phyloP scores from a whole-genome alignment of 352 stramenopile genomes.

The Phytopythium oedochilum region DNA sequence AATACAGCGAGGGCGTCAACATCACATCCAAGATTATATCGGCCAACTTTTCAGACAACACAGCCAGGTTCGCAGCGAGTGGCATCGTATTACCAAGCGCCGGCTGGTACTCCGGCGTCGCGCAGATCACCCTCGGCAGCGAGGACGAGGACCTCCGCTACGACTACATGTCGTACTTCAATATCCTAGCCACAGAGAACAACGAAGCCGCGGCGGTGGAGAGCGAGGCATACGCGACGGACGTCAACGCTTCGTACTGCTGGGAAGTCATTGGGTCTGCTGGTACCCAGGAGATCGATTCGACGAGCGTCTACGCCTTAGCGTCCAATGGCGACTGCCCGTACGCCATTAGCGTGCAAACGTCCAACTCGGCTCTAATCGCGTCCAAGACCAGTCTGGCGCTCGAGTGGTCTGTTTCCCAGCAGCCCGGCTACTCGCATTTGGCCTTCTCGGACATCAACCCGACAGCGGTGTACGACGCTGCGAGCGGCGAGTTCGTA shows the following conservation, averaged over 20 bases:
- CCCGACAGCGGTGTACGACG: conserved; percentile 31
- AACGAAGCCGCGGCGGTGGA: conserved; percentile 17
- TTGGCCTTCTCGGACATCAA: conserved; percentile 19
- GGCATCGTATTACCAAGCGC: conserved; percentile 22
- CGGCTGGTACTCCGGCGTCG: conserved; percentile 34
- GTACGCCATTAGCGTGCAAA: conserved; percentile 30
- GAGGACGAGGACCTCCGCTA: conserved; percentile 23
- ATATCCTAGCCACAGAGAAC: conserved; percentile 30
- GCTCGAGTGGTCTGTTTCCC: conserved; percentile 27
- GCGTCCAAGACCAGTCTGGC: conserved; percentile 6
- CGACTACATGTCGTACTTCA: conserved; percentile 52
- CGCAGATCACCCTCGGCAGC: conserved; percentile 38
- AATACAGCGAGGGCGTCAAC: conserved; percentile 29
- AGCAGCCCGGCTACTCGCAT: conserved; percentile 13
- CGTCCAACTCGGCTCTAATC: conserved; percentile 20
- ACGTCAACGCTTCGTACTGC: conserved; percentile 36
- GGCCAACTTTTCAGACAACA: conserved; percentile 27
- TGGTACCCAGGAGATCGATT: conserved; percentile 13
- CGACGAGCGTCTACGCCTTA: conserved; percentile 25
- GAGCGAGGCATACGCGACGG: conserved; percentile 17
- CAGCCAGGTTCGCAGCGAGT: conserved; percentile 26
- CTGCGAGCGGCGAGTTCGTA: conserved; percentile 18
- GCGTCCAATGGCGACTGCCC: conserved; percentile 34
- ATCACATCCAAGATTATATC: conserved; percentile 17
- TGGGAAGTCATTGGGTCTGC: conserved; percentile 30